Base-by-base conservation (phyloP, 1,284 basidiomycete species). In the Schizopora paradoxa region DNA sequence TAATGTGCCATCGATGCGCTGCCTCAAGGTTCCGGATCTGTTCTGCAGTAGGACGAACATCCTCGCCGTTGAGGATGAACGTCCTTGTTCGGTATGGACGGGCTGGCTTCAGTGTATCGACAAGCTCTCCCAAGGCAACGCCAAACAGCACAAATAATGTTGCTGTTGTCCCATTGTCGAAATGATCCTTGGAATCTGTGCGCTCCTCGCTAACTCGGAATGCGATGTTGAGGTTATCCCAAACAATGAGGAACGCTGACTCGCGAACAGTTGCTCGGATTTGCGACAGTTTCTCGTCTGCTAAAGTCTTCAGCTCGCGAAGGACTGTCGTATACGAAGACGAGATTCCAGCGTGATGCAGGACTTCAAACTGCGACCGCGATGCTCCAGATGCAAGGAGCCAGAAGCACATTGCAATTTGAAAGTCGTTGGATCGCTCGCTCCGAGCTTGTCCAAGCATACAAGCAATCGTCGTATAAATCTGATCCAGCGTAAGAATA, bases 171-270 rank as follows among this genome's bases (percentile, higher is more conserved):
- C 61, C 60, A 44, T 58, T 62, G 38, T 62, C 56, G 39, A 62
- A 64, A 34, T 61, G 59, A 36, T 58, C 54, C 26, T 56, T 57
- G 10, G 53, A 51, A 11, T 57, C 35, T 0, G 56, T 46, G 0
- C 60, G 51, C 26, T 59, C 49, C 19, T 54, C 45, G 4, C 32
- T 45, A 21, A 60, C 49, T 11, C 42, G 50, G 43, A 61, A 59
- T 0, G 58, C 53, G 27, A 64, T 61, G 48, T 64, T 64, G 4
- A 62, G 10, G 40, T 64, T 64, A 40, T 62, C 62, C 61, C 61
- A 64, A 8, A 60, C 52, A 26, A 62, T 27, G 44, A 55, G 53
- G 27, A 48, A 57, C 26, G 53, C 50, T 11, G 26, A 31, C 6
- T 26, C n/a, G 11, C 45, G 45, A 13, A 54, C 49, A 8, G 61